These are phyloP conservation scores for Hyphodiscus sp. DNA, from an alignment of 2,329 filamentous ascomycete species.

Conservation along the genomic window DNA sequence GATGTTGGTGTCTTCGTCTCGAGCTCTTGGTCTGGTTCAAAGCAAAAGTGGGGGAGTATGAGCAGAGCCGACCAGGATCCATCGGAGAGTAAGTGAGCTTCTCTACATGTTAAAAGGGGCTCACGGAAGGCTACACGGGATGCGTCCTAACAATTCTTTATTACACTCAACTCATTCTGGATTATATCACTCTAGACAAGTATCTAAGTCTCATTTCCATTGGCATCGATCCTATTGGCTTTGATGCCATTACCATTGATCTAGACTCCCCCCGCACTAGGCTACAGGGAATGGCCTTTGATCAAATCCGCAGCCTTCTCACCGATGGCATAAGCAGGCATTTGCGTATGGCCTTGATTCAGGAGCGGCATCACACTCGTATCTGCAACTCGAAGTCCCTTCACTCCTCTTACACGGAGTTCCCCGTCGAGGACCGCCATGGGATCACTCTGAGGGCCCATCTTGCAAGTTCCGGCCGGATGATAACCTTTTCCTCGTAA, in stretches of 20 bases:
- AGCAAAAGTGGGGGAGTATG: no score
- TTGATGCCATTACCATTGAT: not conserved
- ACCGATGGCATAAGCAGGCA: slow-evolving; percentile 52
- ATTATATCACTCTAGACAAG: not conserved
- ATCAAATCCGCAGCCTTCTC: slow-evolving; percentile 48
- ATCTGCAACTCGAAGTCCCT: slow-evolving; percentile 24
- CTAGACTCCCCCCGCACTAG: slow-evolving; percentile 9
- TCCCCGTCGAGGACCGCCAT: slow-evolving; percentile 31
- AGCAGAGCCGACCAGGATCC: no score
- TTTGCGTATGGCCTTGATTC: slow-evolving; percentile 47
- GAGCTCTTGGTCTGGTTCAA: no score
- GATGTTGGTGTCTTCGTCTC: slow-evolving; percentile 29
- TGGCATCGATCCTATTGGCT: not conserved
- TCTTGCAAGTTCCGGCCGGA: slow-evolving; percentile 49
- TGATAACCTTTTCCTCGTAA: slow-evolving; percentile 41
- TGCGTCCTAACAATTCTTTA: no score
- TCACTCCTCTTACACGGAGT: slow-evolving; percentile 20
- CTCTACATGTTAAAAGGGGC: no score
- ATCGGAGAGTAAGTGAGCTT: no score
- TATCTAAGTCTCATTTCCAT: not conserved
- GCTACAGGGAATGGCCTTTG: slow-evolving; percentile 28
- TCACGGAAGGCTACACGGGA: no score
- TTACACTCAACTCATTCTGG: no score
- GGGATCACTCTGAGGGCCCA: slow-evolving; percentile 42
- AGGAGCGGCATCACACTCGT: slow-evolving; percentile 30